These are phyloP conservation scores for Linum lewisii DNA, from an alignment of 345 rosid species.

Conservation along the genomic window DNA sequence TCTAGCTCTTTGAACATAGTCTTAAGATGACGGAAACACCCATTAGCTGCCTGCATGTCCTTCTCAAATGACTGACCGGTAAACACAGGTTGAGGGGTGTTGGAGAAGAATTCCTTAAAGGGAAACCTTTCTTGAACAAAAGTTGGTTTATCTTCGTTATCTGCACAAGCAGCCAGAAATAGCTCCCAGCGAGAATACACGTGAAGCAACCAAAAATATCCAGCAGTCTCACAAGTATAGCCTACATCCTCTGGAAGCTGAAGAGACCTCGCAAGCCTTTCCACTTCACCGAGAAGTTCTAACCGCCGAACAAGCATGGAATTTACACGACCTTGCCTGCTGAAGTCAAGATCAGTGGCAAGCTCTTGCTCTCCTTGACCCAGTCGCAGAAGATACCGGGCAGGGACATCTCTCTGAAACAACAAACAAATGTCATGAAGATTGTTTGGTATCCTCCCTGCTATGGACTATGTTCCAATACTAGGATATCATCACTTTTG, in stretches of 20 bases:
- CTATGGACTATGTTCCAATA: not conserved
- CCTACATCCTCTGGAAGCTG: slow-evolving; percentile 97
- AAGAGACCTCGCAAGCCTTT: slow-evolving; percentile 91
- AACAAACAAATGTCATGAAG: slow-evolving; percentile 11
- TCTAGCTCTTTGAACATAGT: slow-evolving; percentile 96
- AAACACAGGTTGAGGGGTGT: slow-evolving; percentile 73
- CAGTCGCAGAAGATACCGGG: slow-evolving; percentile 97
- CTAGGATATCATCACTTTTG: not conserved
- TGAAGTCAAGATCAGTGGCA: slow-evolving; percentile 94
- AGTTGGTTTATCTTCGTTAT: slow-evolving; percentile 64
- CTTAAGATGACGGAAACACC: slow-evolving; percentile 87
- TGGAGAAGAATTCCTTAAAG: slow-evolving; percentile 77
- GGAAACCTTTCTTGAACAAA: slow-evolving; percentile 81
- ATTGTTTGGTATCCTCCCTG: not conserved
- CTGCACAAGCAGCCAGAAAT: slow-evolving; percentile 79
- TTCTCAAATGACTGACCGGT: slow-evolving; percentile 78
- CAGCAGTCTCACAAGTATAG: slow-evolving; percentile 98
- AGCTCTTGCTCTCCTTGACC: slow-evolving; percentile 99
- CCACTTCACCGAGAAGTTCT: slow-evolving; percentile 87
- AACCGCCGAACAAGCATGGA: slow-evolving; percentile 96
- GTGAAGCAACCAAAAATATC: slow-evolving; percentile 98
- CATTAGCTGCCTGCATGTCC: slow-evolving; percentile 93
- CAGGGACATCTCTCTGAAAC: slow-evolving; percentile 96
- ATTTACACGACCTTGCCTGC: slow-evolving; percentile 97
- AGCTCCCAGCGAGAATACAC: slow-evolving; percentile 97